These are phyloP conservation scores for Cladosporium sp. DNA, from an alignment of 2,329 filamentous ascomycete genomes.

Conservation along the genomic window DNA sequence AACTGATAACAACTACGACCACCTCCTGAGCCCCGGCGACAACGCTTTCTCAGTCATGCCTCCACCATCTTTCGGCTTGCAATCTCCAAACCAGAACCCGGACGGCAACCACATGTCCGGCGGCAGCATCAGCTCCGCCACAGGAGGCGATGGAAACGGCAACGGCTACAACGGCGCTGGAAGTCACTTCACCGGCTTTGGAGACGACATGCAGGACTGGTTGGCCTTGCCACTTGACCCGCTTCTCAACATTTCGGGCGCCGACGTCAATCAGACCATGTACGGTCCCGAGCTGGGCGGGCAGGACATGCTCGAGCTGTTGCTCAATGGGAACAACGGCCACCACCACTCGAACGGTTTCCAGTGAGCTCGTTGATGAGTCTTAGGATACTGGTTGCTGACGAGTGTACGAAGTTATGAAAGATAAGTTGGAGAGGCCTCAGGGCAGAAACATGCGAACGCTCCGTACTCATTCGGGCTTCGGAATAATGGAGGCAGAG, in stretches of 20 bases:
- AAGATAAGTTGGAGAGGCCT: not conserved
- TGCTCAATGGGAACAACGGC: constrained; percentile 28
- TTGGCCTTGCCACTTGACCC: constrained; percentile 59
- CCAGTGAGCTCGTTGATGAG: not conserved
- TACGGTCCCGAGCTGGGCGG: constrained; percentile 63
- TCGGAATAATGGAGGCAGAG: too few relatives aligned
- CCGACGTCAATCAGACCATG: constrained; percentile 53
- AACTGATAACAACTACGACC: constrained; percentile 41
- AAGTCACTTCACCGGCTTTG: constrained; percentile 16
- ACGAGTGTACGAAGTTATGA: not conserved
- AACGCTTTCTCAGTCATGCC: constrained; percentile 45
- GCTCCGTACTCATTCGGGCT: too few relatives aligned
- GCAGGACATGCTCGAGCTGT: constrained; percentile 47
- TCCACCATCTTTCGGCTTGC: constrained; percentile 38
- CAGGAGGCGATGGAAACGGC: constrained; percentile 16
- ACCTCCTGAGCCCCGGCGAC: constrained; percentile 29
- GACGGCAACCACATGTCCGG: constrained; percentile 28
- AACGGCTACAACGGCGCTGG: constrained; percentile 16
- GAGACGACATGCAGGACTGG: constrained; percentile 50
- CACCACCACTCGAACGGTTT: constrained; percentile 1
- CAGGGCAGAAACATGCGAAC: too few relatives aligned
- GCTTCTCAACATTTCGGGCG: constrained; percentile 54
- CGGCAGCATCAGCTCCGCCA: constrained; percentile 24
- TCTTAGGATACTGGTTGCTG: not conserved
- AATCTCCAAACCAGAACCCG: constrained; percentile 21